These are phyloP conservation scores for Cytospora mali DNA, from an alignment of 2,329 filamentous ascomycete species.

Conservation along the genomic window DNA sequence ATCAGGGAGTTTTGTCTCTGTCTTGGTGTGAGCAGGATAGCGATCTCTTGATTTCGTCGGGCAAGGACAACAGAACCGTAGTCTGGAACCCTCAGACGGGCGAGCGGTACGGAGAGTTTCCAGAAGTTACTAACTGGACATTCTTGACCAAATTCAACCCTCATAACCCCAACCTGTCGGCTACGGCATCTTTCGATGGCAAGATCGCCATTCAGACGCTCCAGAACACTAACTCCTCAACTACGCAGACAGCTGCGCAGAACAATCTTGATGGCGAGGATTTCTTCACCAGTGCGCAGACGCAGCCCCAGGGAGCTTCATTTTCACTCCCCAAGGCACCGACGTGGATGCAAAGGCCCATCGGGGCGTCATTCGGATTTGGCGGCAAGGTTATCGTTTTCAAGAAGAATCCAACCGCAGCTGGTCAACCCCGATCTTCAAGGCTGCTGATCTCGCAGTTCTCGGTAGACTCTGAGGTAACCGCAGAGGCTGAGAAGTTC, in stretches of 20 bases:
- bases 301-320: conserved; percentile 84
- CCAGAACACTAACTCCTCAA: conserved; percentile 85
- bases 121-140: conserved; percentile 98
- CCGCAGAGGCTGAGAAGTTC: conserved; percentile 82
- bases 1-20: conserved; percentile 88
- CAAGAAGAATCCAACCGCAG: conserved; percentile 57
- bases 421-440: conserved; percentile 69
- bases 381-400: conserved; percentile 89
- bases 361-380: conserved; percentile 90
- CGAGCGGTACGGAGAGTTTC: conserved; percentile 85
- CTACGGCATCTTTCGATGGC: conserved; percentile 95
- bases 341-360: conserved; percentile 85
- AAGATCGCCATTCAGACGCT: conserved; percentile 93
- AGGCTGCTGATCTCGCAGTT: conserved; percentile 86
- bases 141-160: conserved; percentile 96
- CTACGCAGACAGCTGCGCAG: conserved; percentile 67
- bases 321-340: conserved; percentile 87
- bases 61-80: conserved; percentile 94
- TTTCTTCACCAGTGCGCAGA: conserved; percentile 93
- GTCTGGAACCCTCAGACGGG: conserved; percentile 96
- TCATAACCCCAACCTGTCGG: conserved; percentile 86
- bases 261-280: conserved; percentile 84
- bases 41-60: conserved; percentile 85
- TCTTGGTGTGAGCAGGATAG: conserved; percentile 95
- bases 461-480: conserved; percentile 82